Base-by-base conservation (phyloP, 2,329 filamentous ascomycete species). In the Cadophora sp. region DNA sequence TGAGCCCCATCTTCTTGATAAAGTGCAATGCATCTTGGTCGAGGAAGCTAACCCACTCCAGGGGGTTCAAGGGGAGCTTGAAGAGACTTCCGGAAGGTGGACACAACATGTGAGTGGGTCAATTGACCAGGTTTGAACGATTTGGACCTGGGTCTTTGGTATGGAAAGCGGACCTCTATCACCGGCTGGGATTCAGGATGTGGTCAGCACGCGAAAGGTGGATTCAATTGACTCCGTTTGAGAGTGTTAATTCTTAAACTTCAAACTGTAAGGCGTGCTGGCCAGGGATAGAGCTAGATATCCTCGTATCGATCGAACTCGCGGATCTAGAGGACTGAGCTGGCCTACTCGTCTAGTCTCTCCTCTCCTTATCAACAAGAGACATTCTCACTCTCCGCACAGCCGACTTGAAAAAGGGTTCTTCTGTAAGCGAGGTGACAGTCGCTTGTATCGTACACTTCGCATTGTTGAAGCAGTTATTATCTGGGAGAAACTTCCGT, bases 401-500 rank as follows among this genome's bases (percentile, higher is more conserved):
- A 11, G 13, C 22, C 33, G 18, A 24, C 14, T 11, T 20, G 16
- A 22, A 53, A 24, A 20, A 53, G 33, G 27, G 50, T 53, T 53
- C 20, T 48, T 11, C 24, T 22, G 20, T 48, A 22, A n/a, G 36
- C 55, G 20, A 27, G 24, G 33, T 58, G 16, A 24, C 55, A 27
- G 4, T 18, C 33, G 14, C 33, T 1, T n/a, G n/a, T 24, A 9
- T n/a, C 50, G 16, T n/a, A 53, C 50, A 18, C 11, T 13, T 24
- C 36, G 55, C 55, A 24, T 43, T 14, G 22, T 27, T 9, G 22
- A 51, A 27, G 8, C 36, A 56, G 33, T n/a, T 7, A 39, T 13
- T 30, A 56, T 18, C 20, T 27, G 51, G 51, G 30, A 56, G 18
- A 56, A 18, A 33, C 51, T 56, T 39, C 51, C 51, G 45, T 48